Conservation (phyloP, 2,329 filamentous ascomycete species). For the Arthrobotrys conoides region DNA sequence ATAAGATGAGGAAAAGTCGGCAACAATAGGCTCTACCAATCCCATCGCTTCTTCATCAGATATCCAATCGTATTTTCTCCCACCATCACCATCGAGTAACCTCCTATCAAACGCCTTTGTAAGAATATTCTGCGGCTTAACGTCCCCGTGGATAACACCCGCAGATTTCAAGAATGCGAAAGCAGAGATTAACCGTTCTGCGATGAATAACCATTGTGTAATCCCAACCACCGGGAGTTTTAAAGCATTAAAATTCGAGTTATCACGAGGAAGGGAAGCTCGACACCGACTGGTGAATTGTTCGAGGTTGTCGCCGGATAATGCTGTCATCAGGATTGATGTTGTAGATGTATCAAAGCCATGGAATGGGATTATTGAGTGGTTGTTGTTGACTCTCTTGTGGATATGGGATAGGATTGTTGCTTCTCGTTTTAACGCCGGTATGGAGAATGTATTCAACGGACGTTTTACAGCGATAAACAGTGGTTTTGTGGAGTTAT, state of each 20-base stretch:
- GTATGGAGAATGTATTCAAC: constrained; percentile 36
- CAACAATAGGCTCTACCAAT: constrained; percentile 61
- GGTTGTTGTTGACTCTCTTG: constrained; percentile 10
- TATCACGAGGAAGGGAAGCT: constrained; percentile 8
- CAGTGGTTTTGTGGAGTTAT: background rate
- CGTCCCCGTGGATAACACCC: constrained; percentile 63
- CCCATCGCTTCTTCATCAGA: background rate
- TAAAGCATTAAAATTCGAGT: constrained; percentile 28
- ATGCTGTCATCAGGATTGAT: constrained; percentile 60
- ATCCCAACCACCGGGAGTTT: constrained; percentile 61
- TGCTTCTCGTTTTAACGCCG: constrained; percentile 61
- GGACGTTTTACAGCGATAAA: constrained; percentile 63
- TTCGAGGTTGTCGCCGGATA: constrained; percentile 61
- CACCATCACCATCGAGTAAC: background rate
- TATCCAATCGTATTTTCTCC: constrained; percentile 17
- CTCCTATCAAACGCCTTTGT: constrained; percentile 37
- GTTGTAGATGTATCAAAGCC: constrained; percentile 61
- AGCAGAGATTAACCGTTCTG: constrained; percentile 58
- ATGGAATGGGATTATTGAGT: constrained; percentile 61
- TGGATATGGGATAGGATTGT: constrained; percentile 62
- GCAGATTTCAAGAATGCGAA: constrained; percentile 61
- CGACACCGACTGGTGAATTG: constrained; percentile 39
- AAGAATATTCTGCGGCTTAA: constrained; percentile 64
- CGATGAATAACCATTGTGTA: constrained; percentile 62
- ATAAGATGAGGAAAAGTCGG: constrained; percentile 63